phyloP scores from a whole-genome alignment of 2,329 filamentous ascomycete species.

The Talaromyces atroroseus region DNA sequence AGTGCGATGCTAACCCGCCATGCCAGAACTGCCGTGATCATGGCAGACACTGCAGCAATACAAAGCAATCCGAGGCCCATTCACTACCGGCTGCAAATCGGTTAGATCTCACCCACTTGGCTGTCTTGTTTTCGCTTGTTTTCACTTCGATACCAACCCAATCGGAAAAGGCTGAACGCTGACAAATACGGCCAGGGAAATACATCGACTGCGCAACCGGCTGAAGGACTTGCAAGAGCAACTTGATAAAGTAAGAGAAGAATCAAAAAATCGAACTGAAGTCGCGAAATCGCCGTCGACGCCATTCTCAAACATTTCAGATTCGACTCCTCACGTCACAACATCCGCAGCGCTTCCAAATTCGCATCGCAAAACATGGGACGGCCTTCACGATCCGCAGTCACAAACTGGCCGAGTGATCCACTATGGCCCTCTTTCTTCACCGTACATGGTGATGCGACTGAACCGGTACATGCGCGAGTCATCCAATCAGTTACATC shows the following conservation, averaged over 20 bases:
- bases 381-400: background rate
- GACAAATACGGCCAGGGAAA: conserved; percentile 7
- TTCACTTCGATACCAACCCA: no score
- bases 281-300: conserved; percentile 25
- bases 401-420: conserved; percentile 14
- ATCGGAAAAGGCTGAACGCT: background rate
- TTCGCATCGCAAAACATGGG: conserved; percentile 24
- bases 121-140: background rate
- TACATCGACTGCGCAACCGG: conserved; percentile 26
- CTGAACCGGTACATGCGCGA: conserved; percentile 27
- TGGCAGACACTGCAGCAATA: conserved; percentile 12
- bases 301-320: background rate
- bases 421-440: conserved; percentile 42
- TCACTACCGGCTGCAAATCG: conserved; percentile 7
- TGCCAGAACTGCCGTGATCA: conserved; percentile 4
- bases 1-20: conserved; percentile 2
- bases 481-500: conserved; percentile 23
- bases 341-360: conserved; percentile 30
- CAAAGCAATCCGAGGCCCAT: conserved; percentile 6
- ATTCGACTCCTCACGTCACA: conserved; percentile 17
- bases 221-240: conserved; percentile 27
- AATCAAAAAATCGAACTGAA: background rate
- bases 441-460: conserved; percentile 41
- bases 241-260: conserved; percentile 22
- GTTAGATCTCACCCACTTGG: background rate